Evolutionary conservation across 179 eudicot genomes (phyloP), one percentile per base, ranked within the genome.

Genomic region (Gypsophila paniculata): DNA sequence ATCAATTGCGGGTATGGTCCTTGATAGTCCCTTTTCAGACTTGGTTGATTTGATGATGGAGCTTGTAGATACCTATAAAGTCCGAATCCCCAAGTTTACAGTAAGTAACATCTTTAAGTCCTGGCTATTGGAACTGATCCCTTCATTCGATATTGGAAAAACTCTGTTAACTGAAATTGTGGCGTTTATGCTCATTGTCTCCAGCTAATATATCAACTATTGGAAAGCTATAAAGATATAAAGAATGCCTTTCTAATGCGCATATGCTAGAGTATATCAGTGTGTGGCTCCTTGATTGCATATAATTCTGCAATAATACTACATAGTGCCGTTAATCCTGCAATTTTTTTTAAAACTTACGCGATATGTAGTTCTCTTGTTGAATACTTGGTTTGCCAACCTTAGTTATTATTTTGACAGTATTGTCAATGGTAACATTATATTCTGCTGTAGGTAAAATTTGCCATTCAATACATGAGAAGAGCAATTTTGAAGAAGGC

Each of bases 31-130:
- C 71, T 94, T 94, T 73, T 91, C 99, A 18, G 91, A 94, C 80
- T 84, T 91, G 87, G 95, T 94, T 76, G 96, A 91, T 73, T 85
- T 94, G 83, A 94, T 91, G 99, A 91, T 91, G 99, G 99, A 94
- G 85, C 96, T 94, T 72, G 99, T 94, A 72, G 99, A 94, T 74
- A 94, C 99, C 55, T 94, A 88, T 78, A 91, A 88, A 90, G 83
- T 94, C 54, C 96, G 95, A 38, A 84, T 94, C 54, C 99, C 97
- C 34, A 94, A 91, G 82, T 94, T 94, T 82, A 94, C 99, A 52
- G 99, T 94, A 77, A 86, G 96, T 68, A 68, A 69, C 44, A 36
- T 66, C 21, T 52, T 44, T 11, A 36, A 21, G 25, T 36, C 62
- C 25, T 54, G 48, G 32, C 32, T 54, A 17, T 12, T 19, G 17